A percentile compares a stretch with the other conserved stretches of the same genome.
These are phyloP conservation scores for Collariella sp. DNA, from an alignment of 495 filamentous ascomycete genomes.

Conservation along the genomic window DNA sequence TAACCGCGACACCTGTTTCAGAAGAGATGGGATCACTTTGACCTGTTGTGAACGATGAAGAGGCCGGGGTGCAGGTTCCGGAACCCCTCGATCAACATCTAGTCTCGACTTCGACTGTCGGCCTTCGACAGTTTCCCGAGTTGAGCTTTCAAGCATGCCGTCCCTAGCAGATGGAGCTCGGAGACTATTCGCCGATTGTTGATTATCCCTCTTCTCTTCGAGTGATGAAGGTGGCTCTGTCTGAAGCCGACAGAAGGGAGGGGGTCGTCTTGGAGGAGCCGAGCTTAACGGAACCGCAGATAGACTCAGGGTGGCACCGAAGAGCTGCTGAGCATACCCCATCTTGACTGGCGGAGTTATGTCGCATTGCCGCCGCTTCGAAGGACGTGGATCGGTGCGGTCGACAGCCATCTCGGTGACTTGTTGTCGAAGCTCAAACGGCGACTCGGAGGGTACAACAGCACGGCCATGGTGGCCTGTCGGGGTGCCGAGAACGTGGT, in stretches of 20 bases:
- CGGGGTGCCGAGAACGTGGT: conserved; percentile 39
- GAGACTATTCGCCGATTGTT: neutral
- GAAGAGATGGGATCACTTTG: too few species aligned
- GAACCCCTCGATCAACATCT: too few species aligned
- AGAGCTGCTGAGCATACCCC: conserved; percentile 46
- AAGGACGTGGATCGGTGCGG: conserved; percentile 15
- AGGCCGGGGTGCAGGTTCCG: too few species aligned
- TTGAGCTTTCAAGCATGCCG: neutral
- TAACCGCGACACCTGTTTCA: too few species aligned
- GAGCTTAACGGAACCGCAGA: conserved; percentile 35
- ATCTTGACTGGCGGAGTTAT: conserved; percentile 35
- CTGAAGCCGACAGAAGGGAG: neutral
- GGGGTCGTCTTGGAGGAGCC: conserved; percentile 19
- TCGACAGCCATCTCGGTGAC: conserved; percentile 7
- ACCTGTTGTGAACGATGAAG: too few species aligned
- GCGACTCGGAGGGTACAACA: conserved; percentile 37
- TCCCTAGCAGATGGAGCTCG: too few species aligned
- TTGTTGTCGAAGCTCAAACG: conserved; percentile 42
- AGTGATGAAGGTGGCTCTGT: conserved; percentile 4
- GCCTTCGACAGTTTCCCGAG: neutral
- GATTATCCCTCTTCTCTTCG: neutral
- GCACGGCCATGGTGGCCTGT: conserved; percentile 46
- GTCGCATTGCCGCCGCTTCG: conserved; percentile 33
- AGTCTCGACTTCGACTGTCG: too few species aligned
- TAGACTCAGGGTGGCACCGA: conserved; percentile 40